Conservation (phyloP, 2,329 filamentous ascomycete species). For the Fusarium brevicatenulatum region DNA sequence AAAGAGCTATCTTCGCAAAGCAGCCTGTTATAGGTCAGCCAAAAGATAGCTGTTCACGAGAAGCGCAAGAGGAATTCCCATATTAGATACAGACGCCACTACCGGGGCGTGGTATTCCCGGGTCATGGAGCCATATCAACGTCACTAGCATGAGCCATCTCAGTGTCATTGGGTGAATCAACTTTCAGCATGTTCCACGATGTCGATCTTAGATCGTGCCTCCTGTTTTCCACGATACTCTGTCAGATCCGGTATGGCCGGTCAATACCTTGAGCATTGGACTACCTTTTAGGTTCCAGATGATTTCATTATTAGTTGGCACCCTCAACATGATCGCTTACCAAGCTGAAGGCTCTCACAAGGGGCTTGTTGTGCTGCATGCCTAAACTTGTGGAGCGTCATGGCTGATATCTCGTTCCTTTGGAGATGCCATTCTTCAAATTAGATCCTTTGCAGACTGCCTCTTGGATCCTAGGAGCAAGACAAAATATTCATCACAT, state of each 20-base stretch:
- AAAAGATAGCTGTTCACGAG: neutral
- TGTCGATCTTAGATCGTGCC: neutral
- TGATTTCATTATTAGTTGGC: conserved; percentile 12
- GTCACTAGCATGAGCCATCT: conserved; percentile 19
- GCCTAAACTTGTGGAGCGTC: neutral
- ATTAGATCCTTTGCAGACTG: conserved; percentile 1
- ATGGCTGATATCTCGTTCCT: conserved; percentile 9
- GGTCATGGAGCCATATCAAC: conserved; percentile 7
- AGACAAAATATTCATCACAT: neutral
- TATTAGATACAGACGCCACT: conserved; percentile 1
- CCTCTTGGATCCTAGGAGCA: neutral
- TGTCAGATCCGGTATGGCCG: conserved; percentile 8
- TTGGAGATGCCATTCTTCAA: neutral
- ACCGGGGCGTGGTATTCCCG: conserved; percentile 1
- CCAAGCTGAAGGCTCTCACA: neutral
- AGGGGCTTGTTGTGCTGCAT: neutral
- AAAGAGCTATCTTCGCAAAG: conserved; percentile 1
- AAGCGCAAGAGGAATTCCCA: neutral
- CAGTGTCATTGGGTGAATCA: neutral
- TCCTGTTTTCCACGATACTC: neutral
- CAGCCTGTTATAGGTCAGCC: conserved; percentile 9
- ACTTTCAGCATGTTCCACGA: neutral
- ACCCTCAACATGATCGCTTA: neutral
- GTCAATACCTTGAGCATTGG: conserved; percentile 6
- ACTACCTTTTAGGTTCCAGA: conserved; percentile 16